Conservation (phyloP, 2,329 filamentous ascomycete genomes). For the Epichloe hybrida region DNA sequence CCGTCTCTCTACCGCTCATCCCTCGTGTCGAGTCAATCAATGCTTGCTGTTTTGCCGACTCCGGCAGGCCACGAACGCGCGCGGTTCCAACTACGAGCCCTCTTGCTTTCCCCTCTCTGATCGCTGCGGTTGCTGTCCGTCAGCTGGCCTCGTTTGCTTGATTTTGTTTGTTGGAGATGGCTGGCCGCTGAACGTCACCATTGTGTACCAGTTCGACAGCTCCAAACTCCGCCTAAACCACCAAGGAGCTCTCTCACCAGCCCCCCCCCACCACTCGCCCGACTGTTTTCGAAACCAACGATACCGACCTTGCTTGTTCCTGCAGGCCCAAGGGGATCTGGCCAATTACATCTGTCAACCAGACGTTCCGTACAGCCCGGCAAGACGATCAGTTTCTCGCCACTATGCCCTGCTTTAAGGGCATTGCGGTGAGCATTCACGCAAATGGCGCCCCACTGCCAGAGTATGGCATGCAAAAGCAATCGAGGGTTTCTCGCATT, state of each 20-base stretch:
- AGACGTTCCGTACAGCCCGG: neutral
- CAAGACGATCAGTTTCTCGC: constrained; percentile 8
- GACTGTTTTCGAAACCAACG: neutral
- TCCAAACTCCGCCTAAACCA: constrained; percentile 6
- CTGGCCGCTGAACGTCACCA: constrained; percentile 10
- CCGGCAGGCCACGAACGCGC: neutral
- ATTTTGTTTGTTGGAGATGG: constrained; percentile 8
- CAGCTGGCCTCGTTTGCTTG: neutral
- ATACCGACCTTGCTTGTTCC: constrained; percentile 1
- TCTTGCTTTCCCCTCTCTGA: neutral
- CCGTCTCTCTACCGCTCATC: neutral
- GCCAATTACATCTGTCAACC: neutral
- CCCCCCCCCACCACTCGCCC: neutral
- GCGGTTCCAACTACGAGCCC: neutral
- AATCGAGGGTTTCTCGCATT: constrained; percentile 81
- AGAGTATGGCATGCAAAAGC: constrained; percentile 90
- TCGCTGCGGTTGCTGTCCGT: neutral
- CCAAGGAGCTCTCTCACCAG: constrained; percentile 2
- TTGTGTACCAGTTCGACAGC: constrained; percentile 6
- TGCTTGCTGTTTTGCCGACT: neutral
- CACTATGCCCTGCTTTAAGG: constrained; percentile 92
- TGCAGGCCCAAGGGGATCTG: neutral
- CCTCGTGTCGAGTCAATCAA: neutral
- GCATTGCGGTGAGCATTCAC: constrained; percentile 96
- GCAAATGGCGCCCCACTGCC: constrained; percentile 65